phyloP scores from a whole-genome alignment of 78 protist species.

The Creolimax fragrantissima region DNA sequence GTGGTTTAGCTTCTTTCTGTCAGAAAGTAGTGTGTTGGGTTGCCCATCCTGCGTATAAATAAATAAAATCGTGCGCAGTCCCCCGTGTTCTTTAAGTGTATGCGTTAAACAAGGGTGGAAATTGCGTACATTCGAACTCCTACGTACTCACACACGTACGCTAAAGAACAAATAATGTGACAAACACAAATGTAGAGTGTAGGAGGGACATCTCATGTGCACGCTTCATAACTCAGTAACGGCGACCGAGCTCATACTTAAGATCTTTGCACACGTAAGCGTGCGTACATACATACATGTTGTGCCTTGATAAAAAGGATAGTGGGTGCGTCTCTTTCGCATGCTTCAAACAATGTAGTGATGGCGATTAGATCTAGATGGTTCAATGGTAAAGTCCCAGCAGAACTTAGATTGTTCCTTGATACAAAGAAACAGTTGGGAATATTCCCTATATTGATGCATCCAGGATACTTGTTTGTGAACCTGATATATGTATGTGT shows the following conservation, averaged over 20 bases:
- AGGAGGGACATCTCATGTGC: no score
- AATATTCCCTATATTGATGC: background rate
- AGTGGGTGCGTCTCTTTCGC: background rate
- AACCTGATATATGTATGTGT: background rate
- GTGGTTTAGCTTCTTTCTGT: background rate
- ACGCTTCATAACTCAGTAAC: no score
- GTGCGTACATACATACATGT: background rate
- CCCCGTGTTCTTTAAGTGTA: no score
- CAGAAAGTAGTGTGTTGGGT: background rate
- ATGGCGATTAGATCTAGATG: background rate
- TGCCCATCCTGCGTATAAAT: background rate
- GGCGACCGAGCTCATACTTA: no score
- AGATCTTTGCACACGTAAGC: background rate
- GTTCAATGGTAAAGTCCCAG: background rate
- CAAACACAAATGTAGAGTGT: no score
- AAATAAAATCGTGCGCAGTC: no score
- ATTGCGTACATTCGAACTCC: no score
- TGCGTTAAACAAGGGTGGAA: no score
- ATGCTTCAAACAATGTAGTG: background rate
- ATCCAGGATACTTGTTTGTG: background rate
- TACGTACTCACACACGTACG: no score
- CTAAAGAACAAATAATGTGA: no score
- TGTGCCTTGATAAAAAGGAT: background rate
- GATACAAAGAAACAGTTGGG: background rate
- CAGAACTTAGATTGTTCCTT: background rate